phyloP scores from a whole-genome alignment of 805 yeast genomes.

The Ogataea corticis region DNA sequence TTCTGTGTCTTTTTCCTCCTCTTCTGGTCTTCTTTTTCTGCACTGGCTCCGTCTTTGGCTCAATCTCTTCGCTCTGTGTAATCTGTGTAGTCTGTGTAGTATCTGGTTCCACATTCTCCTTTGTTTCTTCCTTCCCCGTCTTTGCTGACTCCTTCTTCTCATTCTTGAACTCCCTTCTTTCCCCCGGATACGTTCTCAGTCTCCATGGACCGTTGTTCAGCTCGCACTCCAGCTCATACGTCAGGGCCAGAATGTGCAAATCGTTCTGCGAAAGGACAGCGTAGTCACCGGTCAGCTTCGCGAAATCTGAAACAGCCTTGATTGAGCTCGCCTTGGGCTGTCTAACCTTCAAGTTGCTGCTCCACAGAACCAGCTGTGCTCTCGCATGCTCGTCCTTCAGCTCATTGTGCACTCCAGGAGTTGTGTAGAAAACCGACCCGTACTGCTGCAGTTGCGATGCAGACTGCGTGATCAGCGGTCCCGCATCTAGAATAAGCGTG shows the following conservation, averaged over 20 bases:
- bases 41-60: background rate
- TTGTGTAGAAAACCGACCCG: conserved; percentile 76
- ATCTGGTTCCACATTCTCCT: conserved; percentile 9
- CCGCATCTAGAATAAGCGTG: conserved; percentile 85
- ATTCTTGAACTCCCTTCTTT: conserved; percentile 34
- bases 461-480: conserved; percentile 87
- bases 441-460: conserved; percentile 68
- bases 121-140: conserved; percentile 19
- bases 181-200: conserved; percentile 74
- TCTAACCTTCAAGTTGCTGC: conserved; percentile 62
- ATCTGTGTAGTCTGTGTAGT: conserved; percentile 3
- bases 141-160: conserved; percentile 19
- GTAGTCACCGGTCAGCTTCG: conserved; percentile 88
- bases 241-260: conserved; percentile 86
- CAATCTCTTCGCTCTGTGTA: conserved; percentile 2
- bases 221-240: conserved; percentile 84
- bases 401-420: conserved; percentile 89
- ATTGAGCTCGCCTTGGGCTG: conserved; percentile 74
- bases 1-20: conserved; percentile 67
- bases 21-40: conserved; percentile 49
- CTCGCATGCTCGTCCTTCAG: conserved; percentile 84
- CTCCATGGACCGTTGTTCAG: conserved; percentile 67
- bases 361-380: conserved; percentile 79
- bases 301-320: conserved; percentile 68
- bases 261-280: conserved; percentile 87